These are phyloP conservation scores for Globisporangium canariense DNA, from an alignment of 352 stramenopile species.

Conservation along the genomic window DNA sequence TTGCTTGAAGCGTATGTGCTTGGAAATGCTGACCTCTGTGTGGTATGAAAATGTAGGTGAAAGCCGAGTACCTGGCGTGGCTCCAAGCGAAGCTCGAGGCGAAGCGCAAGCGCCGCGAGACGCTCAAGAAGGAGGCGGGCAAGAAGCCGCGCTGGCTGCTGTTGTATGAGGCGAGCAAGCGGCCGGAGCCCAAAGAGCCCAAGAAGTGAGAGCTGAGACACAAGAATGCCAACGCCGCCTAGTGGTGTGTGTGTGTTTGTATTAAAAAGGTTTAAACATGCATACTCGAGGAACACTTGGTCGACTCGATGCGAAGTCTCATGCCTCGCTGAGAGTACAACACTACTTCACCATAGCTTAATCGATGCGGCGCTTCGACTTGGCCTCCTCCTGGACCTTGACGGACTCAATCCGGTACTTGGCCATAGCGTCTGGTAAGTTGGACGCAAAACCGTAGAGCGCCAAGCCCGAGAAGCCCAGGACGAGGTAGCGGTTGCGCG, in stretches of 20 bases:
- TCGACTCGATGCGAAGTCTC: not conserved
- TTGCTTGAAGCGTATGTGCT: not conserved
- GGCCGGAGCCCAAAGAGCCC: constrained; percentile 22
- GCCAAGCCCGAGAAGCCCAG: constrained; percentile 63
- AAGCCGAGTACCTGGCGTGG: constrained; percentile 75
- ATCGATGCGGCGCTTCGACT: constrained; percentile 25
- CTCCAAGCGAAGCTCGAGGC: constrained; percentile 57
- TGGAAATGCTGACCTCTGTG: not conserved
- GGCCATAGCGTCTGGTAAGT: constrained; percentile 54
- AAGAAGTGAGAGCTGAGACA: constrained; percentile 15
- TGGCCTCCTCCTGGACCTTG: constrained; percentile 46
- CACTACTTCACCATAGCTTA: not conserved
- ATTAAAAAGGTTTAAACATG: not conserved
- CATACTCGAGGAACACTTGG: not conserved
- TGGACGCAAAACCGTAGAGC: constrained; percentile 72
- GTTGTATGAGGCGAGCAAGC: constrained; percentile 63
- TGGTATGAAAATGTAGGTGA: constrained; percentile 27
- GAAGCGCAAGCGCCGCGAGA: constrained; percentile 38
- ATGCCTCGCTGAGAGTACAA: not conserved
- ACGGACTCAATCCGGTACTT: constrained; percentile 67
- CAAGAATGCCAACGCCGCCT: not conserved
- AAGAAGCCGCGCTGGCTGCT: constrained; percentile 71
- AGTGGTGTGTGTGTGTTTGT: not conserved
- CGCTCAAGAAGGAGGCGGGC: constrained; percentile 44
- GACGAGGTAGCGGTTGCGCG: constrained; percentile 56